A percentile compares a stretch with the other conserved stretches of the same genome.
Evolutionary conservation across 1,284 basidiomycete species (phyloP).

Genomic region (Ganoderma boninense): DNA sequence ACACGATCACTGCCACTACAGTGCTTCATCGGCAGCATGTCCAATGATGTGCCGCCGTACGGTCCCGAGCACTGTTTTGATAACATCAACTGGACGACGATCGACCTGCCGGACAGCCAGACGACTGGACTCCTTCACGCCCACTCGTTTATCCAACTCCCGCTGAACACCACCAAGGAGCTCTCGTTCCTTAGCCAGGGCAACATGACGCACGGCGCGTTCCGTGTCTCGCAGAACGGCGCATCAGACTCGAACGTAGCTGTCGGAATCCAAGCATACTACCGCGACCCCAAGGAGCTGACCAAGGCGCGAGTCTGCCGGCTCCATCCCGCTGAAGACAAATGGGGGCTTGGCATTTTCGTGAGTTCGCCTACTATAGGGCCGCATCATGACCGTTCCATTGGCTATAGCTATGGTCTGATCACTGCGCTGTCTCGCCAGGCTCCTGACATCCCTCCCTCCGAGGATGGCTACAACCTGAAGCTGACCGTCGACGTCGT

Average conservation of each 20-base stretch:
- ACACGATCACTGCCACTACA: not conserved
- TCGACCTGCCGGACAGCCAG: slow-evolving; percentile 4
- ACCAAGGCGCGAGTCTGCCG: not conserved
- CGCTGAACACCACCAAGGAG: not conserved
- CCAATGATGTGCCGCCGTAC: slow-evolving; percentile 3
- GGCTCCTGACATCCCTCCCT: not conserved
- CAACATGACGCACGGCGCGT: slow-evolving; percentile 6
- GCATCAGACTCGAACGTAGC: not conserved
- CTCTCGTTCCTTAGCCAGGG: not conserved
- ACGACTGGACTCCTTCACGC: slow-evolving; percentile 5
- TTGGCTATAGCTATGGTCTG: not conserved
- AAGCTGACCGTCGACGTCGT: not conserved
- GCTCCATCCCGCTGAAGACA: slow-evolving; percentile 1
- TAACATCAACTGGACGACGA: slow-evolving; percentile 1
- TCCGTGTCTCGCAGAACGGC: slow-evolving; percentile 2
- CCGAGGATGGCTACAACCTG: slow-evolving; percentile 2
- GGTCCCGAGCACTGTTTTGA: not conserved
- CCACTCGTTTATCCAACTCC: not conserved
- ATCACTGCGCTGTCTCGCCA: not conserved
- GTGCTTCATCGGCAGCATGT: not conserved
- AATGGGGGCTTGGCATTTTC: slow-evolving; percentile 4
- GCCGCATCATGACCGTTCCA: not conserved
- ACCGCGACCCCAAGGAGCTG: not conserved
- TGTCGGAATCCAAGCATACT: slow-evolving; percentile 4
- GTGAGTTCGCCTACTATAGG: not conserved